These are phyloP conservation scores for Eutypella sp. DNA, from an alignment of 2,329 filamentous ascomycete genomes.

Conservation along the genomic window DNA sequence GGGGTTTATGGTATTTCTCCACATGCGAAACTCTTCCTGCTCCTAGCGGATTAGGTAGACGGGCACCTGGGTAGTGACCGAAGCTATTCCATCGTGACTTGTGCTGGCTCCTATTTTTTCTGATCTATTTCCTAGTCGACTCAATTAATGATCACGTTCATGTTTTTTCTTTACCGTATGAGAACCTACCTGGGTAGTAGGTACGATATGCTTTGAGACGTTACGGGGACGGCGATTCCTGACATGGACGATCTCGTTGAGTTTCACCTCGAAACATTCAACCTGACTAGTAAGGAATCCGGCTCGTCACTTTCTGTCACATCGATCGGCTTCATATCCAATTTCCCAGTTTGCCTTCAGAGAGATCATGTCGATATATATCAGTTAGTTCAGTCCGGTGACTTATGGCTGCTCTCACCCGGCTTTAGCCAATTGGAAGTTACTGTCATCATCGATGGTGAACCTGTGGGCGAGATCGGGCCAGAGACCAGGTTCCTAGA, in stretches of 20 bases:
- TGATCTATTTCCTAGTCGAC: too few species aligned
- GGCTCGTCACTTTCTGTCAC: constrained; percentile 14
- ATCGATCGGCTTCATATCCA: constrained; percentile 19
- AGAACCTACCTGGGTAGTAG: too few species aligned
- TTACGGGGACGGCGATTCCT: not conserved
- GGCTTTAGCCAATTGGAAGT: constrained; percentile 22
- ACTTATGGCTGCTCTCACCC: constrained; percentile 23
- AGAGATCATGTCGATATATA: constrained; percentile 11
- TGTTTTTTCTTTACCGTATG: too few species aligned
- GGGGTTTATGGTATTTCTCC: too few species aligned
- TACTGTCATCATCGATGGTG: constrained; percentile 9
- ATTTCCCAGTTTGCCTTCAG: constrained; percentile 3
- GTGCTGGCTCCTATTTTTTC: too few species aligned
- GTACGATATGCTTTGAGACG: too few species aligned
- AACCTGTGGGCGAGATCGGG: constrained; percentile 4
- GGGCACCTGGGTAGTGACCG: too few species aligned
- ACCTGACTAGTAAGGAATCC: constrained; percentile 12
- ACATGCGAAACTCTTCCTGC: too few species aligned
- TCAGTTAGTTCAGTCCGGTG: constrained; percentile 16
- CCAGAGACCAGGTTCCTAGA: constrained; percentile 15
- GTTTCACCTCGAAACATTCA: constrained; percentile 20
- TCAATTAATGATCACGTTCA: too few species aligned
- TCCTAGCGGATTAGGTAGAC: too few species aligned
- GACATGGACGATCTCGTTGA: constrained; percentile 16
- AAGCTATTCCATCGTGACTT: too few species aligned